These are phyloP conservation scores for Hyparrhenia diplandra DNA, from an alignment of 176 grass and related monocot genomes.

Conservation along the genomic window DNA sequence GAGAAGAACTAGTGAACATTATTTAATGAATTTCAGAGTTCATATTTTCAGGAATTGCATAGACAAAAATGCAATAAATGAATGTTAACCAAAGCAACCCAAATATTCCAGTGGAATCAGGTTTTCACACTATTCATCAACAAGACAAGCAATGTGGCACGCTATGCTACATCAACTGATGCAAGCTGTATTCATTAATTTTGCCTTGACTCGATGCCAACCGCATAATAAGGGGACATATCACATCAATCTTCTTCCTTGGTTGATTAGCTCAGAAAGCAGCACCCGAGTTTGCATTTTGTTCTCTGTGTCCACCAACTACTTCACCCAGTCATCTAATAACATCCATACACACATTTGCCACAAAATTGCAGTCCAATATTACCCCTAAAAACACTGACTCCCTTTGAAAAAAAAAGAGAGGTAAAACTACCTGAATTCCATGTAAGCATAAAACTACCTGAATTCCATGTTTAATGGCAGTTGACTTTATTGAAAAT, in stretches of 20 bases:
- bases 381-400: neutral
- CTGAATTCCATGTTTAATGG: neutral
- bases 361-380: neutral
- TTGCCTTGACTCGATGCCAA: neutral
- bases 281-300: neutral
- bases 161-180: neutral
- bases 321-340: neutral
- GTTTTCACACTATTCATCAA: neutral
- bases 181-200: neutral
- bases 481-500: neutral
- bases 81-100: neutral
- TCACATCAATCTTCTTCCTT: neutral
- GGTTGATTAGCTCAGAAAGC: neutral
- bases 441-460: neutral
- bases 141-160: neutral
- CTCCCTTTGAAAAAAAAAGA: neutral
- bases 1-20: constrained; percentile 26
- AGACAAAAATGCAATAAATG: constrained; percentile 10
- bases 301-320: neutral
- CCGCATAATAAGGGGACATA: neutral
- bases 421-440: neutral
- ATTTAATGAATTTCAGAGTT: constrained; percentile 15
- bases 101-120: neutral
- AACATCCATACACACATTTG: neutral
- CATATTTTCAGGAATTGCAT: neutral